These are phyloP conservation scores for Ogataea hybrid DNA, from an alignment of 1,139 yeast species.

Conservation along the genomic window DNA sequence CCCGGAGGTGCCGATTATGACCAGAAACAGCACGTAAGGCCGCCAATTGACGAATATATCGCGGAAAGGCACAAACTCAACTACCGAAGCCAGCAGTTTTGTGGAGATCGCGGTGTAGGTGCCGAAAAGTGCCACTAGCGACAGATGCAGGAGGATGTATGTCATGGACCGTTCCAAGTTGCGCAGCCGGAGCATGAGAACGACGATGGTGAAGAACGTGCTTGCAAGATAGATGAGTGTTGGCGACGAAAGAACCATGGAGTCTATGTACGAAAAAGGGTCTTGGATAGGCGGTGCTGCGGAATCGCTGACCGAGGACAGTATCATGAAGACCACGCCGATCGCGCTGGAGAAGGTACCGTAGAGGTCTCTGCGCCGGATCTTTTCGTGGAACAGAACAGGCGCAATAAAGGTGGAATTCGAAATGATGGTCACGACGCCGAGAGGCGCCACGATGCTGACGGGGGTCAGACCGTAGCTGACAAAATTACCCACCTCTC, in stretches of 20 bases:
- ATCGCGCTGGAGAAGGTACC: conserved; percentile 39
- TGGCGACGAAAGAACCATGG: conserved; percentile 27
- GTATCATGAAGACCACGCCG: conserved; percentile 40
- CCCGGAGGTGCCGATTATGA: conserved; percentile 36
- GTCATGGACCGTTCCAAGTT: conserved; percentile 11
- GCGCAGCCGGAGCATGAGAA: conserved; percentile 14
- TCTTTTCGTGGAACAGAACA: conserved; percentile 38
- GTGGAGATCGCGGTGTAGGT: conserved; percentile 43
- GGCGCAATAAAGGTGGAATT: conserved; percentile 45
- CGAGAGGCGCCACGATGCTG: conserved; percentile 45
- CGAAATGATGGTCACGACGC: conserved; percentile 43
- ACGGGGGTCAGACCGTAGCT: conserved; percentile 48
- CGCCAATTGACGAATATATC: conserved; percentile 30
- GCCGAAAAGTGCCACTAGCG: conserved; percentile 42
- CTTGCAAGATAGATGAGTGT: conserved; percentile 30
- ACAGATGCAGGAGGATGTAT: conserved; percentile 29
- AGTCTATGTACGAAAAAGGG: conserved; percentile 31
- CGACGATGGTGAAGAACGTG: conserved; percentile 20
- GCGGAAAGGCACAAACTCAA: conserved; percentile 31
- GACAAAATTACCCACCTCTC: conserved; percentile 43
- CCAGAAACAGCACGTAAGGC: conserved; percentile 32
- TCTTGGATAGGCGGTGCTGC: conserved; percentile 14
- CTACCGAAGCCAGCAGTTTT: conserved; percentile 37
- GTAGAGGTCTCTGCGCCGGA: conserved; percentile 32
- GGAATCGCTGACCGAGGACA: conserved; percentile 29